Conservation (phyloP, 1,284 basidiomycete genomes). For the Cryptococcus floricola region DNA sequence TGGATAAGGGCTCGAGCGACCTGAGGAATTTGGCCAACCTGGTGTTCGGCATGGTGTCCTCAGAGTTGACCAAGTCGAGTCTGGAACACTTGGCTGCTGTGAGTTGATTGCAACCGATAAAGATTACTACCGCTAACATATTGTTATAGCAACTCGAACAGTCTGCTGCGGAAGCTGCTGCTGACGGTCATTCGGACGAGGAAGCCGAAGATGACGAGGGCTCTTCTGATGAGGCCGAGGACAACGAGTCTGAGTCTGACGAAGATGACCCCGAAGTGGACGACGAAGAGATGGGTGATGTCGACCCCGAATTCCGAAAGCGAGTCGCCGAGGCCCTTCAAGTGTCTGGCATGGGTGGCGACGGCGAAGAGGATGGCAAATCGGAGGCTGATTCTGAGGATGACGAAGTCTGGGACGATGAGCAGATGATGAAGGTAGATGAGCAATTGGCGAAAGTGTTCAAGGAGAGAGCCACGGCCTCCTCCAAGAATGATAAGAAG, state of each 20-base stretch:
- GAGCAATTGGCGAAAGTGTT: constrained; percentile 89
- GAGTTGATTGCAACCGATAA: constrained; percentile 41
- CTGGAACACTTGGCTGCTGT: constrained; percentile 80
- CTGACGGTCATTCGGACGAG: constrained; percentile 38
- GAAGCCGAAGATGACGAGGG: constrained; percentile 50
- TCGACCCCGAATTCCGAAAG: constrained; percentile 65
- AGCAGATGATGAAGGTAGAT: constrained; percentile 96
- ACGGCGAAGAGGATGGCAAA: constrained; percentile 33
- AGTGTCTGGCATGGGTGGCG: constrained; percentile 64
- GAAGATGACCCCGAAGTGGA: constrained; percentile 49
- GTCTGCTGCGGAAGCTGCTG: constrained; percentile 27
- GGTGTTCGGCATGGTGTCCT: constrained; percentile 71
- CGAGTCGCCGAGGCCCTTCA: constrained; percentile 75
- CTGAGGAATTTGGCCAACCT: constrained; percentile 76
- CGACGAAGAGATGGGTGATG: constrained; percentile 51
- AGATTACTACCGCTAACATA: constrained; percentile 11
- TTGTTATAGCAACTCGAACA: constrained; percentile 70
- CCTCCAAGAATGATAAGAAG: constrained; percentile 53
- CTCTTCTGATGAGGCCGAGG: constrained; percentile 56
- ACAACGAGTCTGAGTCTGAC: constrained; percentile 51
- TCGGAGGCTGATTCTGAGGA: constrained; percentile 50
- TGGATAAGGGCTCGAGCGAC: constrained; percentile 81
- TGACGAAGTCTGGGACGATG: constrained; percentile 83
- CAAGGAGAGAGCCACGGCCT: constrained; percentile 55
- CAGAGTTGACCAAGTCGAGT: constrained; percentile 66